phyloP scores from a whole-genome alignment of 345 rosid species.

The Sonneratia alba region DNA sequence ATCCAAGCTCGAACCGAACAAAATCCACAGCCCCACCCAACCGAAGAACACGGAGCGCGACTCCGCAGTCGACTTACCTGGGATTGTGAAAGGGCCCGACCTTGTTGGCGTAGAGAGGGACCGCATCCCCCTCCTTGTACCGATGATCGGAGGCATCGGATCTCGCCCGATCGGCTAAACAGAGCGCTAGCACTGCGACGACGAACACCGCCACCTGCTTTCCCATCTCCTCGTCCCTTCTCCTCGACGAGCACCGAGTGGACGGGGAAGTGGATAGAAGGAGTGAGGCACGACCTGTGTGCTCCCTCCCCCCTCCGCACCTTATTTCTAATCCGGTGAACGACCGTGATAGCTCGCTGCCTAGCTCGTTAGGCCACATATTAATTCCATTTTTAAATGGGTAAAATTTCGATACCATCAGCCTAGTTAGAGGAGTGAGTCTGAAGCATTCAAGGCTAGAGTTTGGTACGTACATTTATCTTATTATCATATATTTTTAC shows the following conservation, averaged over 20 bases:
- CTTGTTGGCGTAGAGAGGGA: conserved; percentile 55
- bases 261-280: background rate
- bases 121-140: conserved; percentile 41
- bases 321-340: no score
- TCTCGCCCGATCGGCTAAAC: conserved; percentile 9
- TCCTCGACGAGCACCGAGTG: background rate
- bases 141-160: conserved; percentile 49
- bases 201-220: conserved; percentile 9
- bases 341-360: no score
- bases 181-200: conserved; percentile 8
- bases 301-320: background rate
- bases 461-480: background rate
- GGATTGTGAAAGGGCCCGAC: conserved; percentile 67
- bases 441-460: background rate
- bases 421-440: background rate
- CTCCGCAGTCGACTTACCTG: conserved; percentile 19
- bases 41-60: background rate
- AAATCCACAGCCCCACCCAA: background rate
- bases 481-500: background rate
- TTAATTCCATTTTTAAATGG: no score
- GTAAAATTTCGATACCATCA: no score
- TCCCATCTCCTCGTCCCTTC: conserved; percentile 7
- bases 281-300: background rate
- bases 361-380: no score
- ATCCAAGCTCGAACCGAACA: conserved; percentile 2